phyloP scores from a whole-genome alignment of 2,329 filamentous ascomycete genomes.

The Venturia nashicola region DNA sequence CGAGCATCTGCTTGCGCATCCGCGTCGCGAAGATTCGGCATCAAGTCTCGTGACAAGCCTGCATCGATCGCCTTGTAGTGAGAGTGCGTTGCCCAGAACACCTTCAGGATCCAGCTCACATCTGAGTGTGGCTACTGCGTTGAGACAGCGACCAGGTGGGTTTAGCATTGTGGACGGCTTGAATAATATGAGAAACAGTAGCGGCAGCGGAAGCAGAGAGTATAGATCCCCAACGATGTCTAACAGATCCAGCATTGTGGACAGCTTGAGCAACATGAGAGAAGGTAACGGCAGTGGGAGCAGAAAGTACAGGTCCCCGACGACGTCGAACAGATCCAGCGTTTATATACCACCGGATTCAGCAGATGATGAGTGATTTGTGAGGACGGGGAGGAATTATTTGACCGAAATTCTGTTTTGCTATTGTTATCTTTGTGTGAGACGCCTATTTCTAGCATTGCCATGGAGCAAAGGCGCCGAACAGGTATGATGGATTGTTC shows the following conservation, averaged over 20 bases:
- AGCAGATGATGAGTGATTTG: background rate
- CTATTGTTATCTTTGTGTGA: background rate
- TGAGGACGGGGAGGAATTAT: background rate
- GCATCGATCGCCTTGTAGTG: constrained; percentile 1
- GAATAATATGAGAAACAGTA: background rate
- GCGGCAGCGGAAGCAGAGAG: background rate
- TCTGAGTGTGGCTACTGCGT: background rate
- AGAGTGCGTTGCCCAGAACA: background rate
- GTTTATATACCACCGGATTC: background rate
- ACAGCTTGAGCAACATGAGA: background rate
- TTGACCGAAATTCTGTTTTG: background rate
- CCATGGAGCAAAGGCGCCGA: background rate
- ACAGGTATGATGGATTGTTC: background rate
- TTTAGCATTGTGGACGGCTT: background rate
- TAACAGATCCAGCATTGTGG: background rate
- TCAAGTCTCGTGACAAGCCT: constrained; percentile 6
- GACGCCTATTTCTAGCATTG: background rate
- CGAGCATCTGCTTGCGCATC: background rate
- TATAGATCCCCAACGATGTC: background rate
- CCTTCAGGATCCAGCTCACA: background rate
- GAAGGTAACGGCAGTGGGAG: background rate
- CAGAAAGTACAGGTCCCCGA: background rate
- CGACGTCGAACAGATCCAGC: background rate
- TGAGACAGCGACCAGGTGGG: background rate
- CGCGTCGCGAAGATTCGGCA: constrained; percentile 4